A percentile compares a stretch with the other conserved stretches of the same genome.
These are phyloP conservation scores for Astrothelium subdiscretum DNA, from an alignment of 495 filamentous ascomycete species.

Conservation along the genomic window DNA sequence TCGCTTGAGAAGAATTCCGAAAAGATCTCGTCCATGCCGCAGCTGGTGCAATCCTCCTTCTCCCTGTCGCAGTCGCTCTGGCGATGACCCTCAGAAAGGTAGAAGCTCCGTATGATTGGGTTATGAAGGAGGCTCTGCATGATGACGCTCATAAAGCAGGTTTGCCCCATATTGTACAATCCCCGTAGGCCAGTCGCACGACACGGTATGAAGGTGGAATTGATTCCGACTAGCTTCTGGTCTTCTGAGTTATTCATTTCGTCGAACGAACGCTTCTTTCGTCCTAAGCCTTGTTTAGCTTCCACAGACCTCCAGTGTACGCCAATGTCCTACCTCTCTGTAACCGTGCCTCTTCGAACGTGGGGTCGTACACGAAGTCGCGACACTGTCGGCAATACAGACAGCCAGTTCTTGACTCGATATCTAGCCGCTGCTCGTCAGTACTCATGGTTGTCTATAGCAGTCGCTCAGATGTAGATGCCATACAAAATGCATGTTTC, in stretches of 20 bases:
- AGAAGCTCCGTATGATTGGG: conserved; percentile 73
- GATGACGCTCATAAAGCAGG: conserved; percentile 88
- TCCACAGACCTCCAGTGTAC: conserved; percentile 18
- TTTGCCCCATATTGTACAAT: conserved; percentile 88
- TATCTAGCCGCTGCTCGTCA: conserved; percentile 40
- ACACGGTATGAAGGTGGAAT: conserved; percentile 53
- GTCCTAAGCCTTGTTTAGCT: not conserved
- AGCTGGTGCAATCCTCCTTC: conserved; percentile 60
- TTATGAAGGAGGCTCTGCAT: conserved; percentile 83
- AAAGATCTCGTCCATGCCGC: conserved; percentile 84
- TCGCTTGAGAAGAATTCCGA: conserved; percentile 76
- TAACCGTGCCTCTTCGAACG: conserved; percentile 58
- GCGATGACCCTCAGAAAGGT: conserved; percentile 73
- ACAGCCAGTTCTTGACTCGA: conserved; percentile 66
- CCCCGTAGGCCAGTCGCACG: conserved; percentile 65
- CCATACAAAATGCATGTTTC: conserved; percentile 53
- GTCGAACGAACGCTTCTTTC: conserved; percentile 47
- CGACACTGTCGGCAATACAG: conserved; percentile 75
- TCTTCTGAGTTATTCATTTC: conserved; percentile 48
- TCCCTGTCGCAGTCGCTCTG: conserved; percentile 48
- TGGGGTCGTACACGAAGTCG: conserved; percentile 81
- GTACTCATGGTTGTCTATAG: conserved; percentile 7
- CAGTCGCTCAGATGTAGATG: not conserved
- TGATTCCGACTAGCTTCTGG: conserved; percentile 43
- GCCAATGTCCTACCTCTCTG: conserved; percentile 30